A percentile compares a stretch with the other conserved stretches of the same genome.
Evolutionary conservation across 345 rosid genomes (phyloP).

Genomic region (Linum lewisii): DNA sequence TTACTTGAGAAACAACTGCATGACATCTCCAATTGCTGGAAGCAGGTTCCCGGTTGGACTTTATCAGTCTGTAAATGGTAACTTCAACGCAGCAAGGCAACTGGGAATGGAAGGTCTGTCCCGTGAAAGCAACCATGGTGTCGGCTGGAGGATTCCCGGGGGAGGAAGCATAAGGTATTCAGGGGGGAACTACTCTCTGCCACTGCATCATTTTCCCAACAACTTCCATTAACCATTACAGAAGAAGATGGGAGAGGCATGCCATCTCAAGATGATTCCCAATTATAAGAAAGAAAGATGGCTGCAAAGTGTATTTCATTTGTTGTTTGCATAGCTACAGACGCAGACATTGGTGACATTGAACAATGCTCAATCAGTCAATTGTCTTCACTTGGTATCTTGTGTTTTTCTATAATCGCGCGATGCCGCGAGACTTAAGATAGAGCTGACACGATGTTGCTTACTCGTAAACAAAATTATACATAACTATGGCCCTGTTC

Average conservation of each 20-base stretch:
- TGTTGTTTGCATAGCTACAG: no score
- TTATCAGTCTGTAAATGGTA: conserved; percentile 22
- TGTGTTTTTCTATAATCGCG: no score
- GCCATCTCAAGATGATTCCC: conserved; percentile 20
- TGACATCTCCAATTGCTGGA: conserved; percentile 17
- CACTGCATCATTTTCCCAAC: conserved; percentile 26
- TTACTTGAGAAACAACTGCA: conserved; percentile 14
- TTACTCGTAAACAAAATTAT: no score
- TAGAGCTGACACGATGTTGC: no score
- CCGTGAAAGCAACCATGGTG: conserved; percentile 12
- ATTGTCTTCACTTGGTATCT: neutral
- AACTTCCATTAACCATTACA: conserved; percentile 12
- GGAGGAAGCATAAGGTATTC: conserved; percentile 23
- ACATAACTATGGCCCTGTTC: no score
- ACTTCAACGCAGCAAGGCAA: conserved; percentile 21
- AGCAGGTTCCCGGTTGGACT: conserved; percentile 25
- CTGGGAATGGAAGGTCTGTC: conserved; percentile 21
- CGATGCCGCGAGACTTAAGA: no score
- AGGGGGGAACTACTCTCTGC: conserved; percentile 18
- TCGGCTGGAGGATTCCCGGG: conserved; percentile 26
- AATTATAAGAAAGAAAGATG: conserved; percentile 8
- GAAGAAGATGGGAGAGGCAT: conserved; percentile 14
- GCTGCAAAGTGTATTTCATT: neutral
- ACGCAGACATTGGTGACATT: no score
- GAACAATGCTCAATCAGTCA: neutral